Conservation (phyloP, 179 eudicot genomes). For the Vitellaria paradoxa region DNA sequence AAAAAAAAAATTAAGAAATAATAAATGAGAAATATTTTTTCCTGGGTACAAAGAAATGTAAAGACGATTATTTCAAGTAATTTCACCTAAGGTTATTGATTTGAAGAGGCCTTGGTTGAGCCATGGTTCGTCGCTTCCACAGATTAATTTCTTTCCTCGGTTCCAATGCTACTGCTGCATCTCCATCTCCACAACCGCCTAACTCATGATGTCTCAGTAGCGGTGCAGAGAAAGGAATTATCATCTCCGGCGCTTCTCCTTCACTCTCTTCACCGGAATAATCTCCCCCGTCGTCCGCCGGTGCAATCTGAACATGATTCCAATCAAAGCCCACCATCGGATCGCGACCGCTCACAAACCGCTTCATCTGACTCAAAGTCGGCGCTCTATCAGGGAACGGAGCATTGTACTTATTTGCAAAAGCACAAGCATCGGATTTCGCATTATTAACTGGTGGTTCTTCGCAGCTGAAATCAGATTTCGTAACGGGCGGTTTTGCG, state of each 20-base stretch:
- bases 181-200: no score
- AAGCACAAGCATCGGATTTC: conserved; percentile 3
- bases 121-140: conserved; percentile 82
- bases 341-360: conserved; percentile 73
- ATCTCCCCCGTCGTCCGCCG: conserved; percentile 32
- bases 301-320: conserved; percentile 56
- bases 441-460: not conserved
- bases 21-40: no score
- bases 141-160: conserved; percentile 62
- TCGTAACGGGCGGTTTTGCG: not conserved
- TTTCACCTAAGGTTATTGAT: conserved; percentile 3
- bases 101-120: conserved; percentile 62
- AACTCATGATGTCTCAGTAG: conserved; percentile 15
- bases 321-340: conserved; percentile 55
- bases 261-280: conserved; percentile 49
- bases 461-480: not conserved
- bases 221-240: conserved; percentile 72
- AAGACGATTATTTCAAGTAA: not conserved
- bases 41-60: no score
- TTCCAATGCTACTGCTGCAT: no score
- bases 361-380: conserved; percentile 58
- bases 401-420: not conserved
- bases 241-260: conserved; percentile 31
- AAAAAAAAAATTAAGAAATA: no score
- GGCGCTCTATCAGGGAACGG: conserved; percentile 26